Evolutionary conservation across 2,329 filamentous ascomycete genomes (phyloP).

Genomic region (Pseudocercospora fijiensis): DNA sequence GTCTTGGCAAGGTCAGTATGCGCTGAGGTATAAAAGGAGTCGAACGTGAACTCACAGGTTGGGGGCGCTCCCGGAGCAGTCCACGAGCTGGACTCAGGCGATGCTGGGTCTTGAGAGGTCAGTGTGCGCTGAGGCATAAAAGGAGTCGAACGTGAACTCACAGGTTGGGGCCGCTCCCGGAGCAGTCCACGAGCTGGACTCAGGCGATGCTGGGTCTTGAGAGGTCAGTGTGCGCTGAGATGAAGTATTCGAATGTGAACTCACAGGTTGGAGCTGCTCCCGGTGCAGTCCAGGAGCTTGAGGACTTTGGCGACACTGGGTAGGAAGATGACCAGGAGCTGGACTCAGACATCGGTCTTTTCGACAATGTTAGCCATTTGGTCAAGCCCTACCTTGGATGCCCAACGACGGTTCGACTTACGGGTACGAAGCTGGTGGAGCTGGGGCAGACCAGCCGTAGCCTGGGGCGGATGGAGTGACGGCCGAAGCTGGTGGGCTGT

Average conservation of each 20-base stretch:
- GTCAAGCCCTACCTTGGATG: background rate
- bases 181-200: no score
- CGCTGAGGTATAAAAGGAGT: background rate
- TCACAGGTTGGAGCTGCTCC: background rate
- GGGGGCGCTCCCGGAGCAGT: no score
- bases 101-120: background rate
- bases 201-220: background rate
- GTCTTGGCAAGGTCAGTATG: background rate
- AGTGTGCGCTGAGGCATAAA: background rate
- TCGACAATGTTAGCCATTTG: background rate
- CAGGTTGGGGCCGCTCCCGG: no score
- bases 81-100: no score
- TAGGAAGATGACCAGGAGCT: background rate
- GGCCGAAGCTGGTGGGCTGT: conserved; percentile 10
- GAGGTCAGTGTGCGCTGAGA: background rate
- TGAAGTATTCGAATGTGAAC: background rate
- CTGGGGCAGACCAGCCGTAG: background rate
- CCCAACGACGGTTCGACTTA: background rate
- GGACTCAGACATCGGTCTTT: background rate
- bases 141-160: background rate
- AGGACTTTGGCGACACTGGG: background rate
- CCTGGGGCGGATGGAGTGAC: conserved; percentile 7
- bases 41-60: background rate
- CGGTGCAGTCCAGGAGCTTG: background rate
- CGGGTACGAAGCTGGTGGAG: conserved; percentile 1